Conservation (phyloP, 306 rosid genomes). For the Cicer bijugum region DNA sequence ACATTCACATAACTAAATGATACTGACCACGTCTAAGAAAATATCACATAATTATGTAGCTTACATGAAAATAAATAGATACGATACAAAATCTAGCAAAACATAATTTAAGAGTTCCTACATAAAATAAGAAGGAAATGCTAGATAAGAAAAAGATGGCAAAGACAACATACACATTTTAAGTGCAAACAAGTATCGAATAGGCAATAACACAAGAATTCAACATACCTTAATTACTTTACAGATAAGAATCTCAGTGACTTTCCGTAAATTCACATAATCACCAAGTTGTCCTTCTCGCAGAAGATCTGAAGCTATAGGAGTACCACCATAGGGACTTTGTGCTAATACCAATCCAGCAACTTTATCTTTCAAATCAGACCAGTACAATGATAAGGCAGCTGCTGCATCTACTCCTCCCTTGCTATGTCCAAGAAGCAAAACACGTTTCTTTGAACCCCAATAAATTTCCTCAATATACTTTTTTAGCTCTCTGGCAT, state of each 20-base stretch:
- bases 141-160: conserved; percentile 2
- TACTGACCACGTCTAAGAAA: background rate
- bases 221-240: conserved; percentile 79
- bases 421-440: conserved; percentile 98
- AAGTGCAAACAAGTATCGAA: conserved; percentile 16
- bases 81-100: conserved; percentile 11
- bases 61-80: conserved; percentile 6
- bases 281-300: conserved; percentile 98
- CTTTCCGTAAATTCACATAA: conserved; percentile 86
- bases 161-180: conserved; percentile 9
- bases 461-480: conserved; percentile 93
- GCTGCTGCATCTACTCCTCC: conserved; percentile 99
- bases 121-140: background rate
- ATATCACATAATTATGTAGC: background rate
- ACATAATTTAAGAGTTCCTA: conserved; percentile 3
- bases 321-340: conserved; percentile 99
- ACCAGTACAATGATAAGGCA: conserved; percentile 93
- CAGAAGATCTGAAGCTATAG: conserved; percentile 93
- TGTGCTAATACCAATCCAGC: conserved; percentile 93
- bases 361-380: conserved; percentile 94
- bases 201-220: background rate
- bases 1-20: background rate
- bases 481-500: conserved; percentile 92
- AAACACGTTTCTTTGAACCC: conserved; percentile 89
- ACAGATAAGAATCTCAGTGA: conserved; percentile 87